phyloP scores from a whole-genome alignment of 805 yeast species.

The Candida arabinofermentans region DNA sequence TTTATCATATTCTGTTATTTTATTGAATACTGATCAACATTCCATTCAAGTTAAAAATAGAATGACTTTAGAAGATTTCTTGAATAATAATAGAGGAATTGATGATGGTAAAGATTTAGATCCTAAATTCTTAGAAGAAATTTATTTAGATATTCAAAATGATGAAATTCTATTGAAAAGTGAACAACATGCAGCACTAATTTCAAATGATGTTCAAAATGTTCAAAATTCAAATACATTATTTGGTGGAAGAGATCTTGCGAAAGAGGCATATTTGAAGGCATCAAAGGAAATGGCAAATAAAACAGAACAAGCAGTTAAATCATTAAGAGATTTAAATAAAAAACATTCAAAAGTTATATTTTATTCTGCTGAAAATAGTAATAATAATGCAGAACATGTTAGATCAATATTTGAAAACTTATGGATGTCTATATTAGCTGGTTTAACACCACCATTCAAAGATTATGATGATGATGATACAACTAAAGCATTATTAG shows the following conservation, averaged over 20 bases:
- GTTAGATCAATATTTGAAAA: conserved; percentile 92
- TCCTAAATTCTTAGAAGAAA: conserved; percentile 59
- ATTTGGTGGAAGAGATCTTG: conserved; percentile 64
- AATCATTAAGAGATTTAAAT: conserved; percentile 50
- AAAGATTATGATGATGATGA: conserved; percentile 80
- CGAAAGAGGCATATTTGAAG: conserved; percentile 81
- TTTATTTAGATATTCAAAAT: conserved; percentile 72
- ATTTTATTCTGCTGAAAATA: conserved; percentile 68
- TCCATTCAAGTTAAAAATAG: conserved; percentile 79
- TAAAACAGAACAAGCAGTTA: conserved; percentile 82
- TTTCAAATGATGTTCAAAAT: conserved; percentile 54
- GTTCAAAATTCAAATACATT: conserved; percentile 35
- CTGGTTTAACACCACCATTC: conserved; percentile 91
- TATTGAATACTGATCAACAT: conserved; percentile 94
- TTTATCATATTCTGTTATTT: conserved; percentile 83
- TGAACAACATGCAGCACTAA: conserved; percentile 88
- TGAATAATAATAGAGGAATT: conserved; percentile 84
- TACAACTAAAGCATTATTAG: conserved; percentile 65
- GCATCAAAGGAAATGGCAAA: conserved; percentile 90
- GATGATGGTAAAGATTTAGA: conserved; percentile 88
- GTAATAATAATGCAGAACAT: conserved; percentile 65
- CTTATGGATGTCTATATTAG: conserved; percentile 94
- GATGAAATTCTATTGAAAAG: conserved; percentile 89
- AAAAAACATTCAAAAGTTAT: conserved; percentile 43
- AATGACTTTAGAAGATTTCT: conserved; percentile 85